Evolutionary conservation across 2,329 filamentous ascomycete species (phyloP).

Genomic region (Pseudopyrenochaeta lycopersici): DNA sequence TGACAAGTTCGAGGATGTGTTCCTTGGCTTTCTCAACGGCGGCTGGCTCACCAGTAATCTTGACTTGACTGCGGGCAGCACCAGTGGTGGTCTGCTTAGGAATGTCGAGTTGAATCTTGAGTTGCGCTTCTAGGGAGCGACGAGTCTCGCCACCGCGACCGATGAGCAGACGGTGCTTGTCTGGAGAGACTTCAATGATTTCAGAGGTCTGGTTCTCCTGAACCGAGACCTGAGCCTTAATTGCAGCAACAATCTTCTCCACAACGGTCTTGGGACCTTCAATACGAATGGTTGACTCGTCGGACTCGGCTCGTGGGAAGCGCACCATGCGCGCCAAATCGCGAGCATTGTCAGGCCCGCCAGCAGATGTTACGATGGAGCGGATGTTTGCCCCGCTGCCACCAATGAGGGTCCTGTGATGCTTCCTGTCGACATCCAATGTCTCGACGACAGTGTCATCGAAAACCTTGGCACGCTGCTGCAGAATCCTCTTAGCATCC

Average conservation of each 20-base stretch:
- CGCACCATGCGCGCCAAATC: conserved; percentile 89
- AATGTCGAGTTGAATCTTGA: conserved; percentile 87
- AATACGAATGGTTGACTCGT: conserved; percentile 84
- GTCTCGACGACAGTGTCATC: conserved; percentile 88
- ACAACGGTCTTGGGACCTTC: conserved; percentile 87
- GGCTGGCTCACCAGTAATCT: conserved; percentile 79
- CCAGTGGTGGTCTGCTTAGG: conserved; percentile 77
- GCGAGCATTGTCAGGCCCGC: conserved; percentile 85
- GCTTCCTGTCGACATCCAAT: conserved; percentile 91
- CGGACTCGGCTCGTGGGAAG: conserved; percentile 88
- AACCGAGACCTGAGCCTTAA: conserved; percentile 82
- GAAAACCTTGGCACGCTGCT: conserved; percentile 86
- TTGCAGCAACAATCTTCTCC: conserved; percentile 84
- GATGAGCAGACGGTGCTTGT: conserved; percentile 91
- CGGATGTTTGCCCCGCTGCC: conserved; percentile 84
- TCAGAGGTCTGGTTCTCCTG: conserved; percentile 84
- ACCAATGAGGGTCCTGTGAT: conserved; percentile 90
- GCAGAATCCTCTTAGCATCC: conserved; percentile 87
- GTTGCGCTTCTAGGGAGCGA: conserved; percentile 83
- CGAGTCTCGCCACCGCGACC: conserved; percentile 90
- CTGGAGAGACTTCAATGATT: conserved; percentile 80
- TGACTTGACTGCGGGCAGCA: conserved; percentile 82
- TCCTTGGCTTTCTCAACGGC: conserved; percentile 87
- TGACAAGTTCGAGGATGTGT: conserved; percentile 80
- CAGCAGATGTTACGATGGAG: conserved; percentile 85